Percentiles rank a stretch among this genome's conserved stretches.
phyloP scores from a whole-genome alignment of 2,329 filamentous ascomycete species.

The Aaosphaeria arxii region DNA sequence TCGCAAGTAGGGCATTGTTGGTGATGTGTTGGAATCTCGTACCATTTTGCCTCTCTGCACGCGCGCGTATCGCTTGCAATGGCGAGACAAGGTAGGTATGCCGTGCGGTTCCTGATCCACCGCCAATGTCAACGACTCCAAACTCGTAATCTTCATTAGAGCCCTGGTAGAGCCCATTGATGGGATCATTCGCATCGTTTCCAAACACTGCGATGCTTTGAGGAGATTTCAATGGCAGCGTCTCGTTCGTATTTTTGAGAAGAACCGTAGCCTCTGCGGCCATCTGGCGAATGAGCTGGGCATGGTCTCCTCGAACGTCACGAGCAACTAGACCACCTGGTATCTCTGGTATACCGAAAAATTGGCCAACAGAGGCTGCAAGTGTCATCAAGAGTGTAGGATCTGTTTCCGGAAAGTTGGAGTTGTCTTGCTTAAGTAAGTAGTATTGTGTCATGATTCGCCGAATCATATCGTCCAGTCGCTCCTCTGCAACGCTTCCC shows the following conservation, averaged over 20 bases:
- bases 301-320: constrained; percentile 36
- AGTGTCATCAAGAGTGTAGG: constrained; percentile 9
- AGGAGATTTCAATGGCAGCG: constrained; percentile 52
- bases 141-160: constrained; percentile 34
- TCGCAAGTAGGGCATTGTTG: constrained; percentile 32
- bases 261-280: constrained; percentile 41
- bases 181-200: constrained; percentile 45
- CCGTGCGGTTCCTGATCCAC: constrained; percentile 43
- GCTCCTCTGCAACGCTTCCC: constrained; percentile 35
- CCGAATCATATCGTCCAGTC: constrained; percentile 46
- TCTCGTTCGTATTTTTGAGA: constrained; percentile 48
- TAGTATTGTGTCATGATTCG: constrained; percentile 48
- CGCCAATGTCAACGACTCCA: constrained; percentile 44
- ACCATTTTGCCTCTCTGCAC: constrained; percentile 14
- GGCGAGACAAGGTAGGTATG: constrained; percentile 42
- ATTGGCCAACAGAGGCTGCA: background rate
- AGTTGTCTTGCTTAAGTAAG: constrained; percentile 37
- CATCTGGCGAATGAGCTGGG: constrained; percentile 36
- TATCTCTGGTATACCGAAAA: background rate
- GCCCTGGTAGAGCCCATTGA: constrained; percentile 47
- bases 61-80: constrained; percentile 37
- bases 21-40: constrained; percentile 47
- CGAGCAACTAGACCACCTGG: constrained; percentile 15
- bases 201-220: constrained; percentile 49
- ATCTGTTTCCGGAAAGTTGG: constrained; percentile 34